These are phyloP conservation scores for Taiwanofungus camphoratus DNA, from an alignment of 1,284 basidiomycete genomes.

Conservation along the genomic window DNA sequence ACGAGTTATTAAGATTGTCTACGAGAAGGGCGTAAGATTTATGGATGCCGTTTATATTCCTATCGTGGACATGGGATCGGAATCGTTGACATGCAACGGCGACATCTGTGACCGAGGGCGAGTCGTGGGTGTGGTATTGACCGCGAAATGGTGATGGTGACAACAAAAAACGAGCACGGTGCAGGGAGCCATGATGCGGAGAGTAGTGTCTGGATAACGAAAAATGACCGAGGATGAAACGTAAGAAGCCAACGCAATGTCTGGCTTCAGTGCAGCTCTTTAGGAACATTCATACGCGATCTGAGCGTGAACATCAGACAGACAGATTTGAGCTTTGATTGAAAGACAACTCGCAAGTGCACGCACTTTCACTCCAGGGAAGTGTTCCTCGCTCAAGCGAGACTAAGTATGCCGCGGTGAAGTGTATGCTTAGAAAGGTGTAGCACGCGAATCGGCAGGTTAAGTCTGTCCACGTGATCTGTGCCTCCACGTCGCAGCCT, in stretches of 20 bases:
- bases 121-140: neutral
- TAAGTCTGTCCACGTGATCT: no score
- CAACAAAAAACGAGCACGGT: neutral
- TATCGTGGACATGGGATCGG: neutral
- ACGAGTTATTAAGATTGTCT: neutral
- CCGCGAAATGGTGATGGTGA: neutral
- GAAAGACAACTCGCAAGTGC: no score
- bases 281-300: conserved; percentile 29
- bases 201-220: conserved; percentile 1
- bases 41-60: conserved; percentile 1
- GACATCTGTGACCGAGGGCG: neutral
- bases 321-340: no score
- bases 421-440: no score
- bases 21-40: neutral
- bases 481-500: no score
- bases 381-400: no score
- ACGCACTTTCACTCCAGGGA: no score
- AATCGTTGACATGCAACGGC: neutral
- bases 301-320: no score
- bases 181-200: neutral
- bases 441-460: no score
- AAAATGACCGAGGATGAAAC: no score
- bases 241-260: conserved; percentile 7
- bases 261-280: conserved; percentile 19
- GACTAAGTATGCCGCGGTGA: no score